phyloP scores from a whole-genome alignment of 352 stramenopile genomes.

The Pythium sp. region DNA sequence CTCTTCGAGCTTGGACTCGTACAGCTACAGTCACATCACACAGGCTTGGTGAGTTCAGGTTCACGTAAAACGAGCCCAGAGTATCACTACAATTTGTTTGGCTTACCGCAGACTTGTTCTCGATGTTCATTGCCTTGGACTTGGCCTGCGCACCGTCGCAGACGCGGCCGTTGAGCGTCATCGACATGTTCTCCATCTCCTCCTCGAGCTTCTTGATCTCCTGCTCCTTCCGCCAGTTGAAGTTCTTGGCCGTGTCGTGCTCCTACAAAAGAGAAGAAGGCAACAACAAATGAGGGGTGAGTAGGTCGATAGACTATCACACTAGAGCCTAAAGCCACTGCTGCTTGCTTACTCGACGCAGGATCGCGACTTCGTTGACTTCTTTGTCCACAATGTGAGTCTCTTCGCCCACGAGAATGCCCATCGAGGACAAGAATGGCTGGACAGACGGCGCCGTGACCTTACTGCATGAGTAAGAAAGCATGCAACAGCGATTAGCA shows the following conservation, averaged over 20 bases:
- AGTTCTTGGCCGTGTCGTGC: constrained; percentile 60
- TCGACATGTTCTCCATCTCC: constrained; percentile 71
- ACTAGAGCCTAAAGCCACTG: neutral
- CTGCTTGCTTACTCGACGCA: constrained; percentile 42
- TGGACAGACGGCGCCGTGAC: constrained; percentile 66
- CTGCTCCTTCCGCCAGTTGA: constrained; percentile 64
- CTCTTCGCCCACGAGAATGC: constrained; percentile 70
- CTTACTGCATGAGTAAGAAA: constrained; percentile 29
- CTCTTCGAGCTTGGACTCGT: constrained; percentile 77
- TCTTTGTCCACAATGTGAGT: constrained; percentile 80
- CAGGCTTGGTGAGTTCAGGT: neutral
- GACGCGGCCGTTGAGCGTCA: constrained; percentile 62
- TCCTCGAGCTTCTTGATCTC: constrained; percentile 81
- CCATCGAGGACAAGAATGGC: constrained; percentile 70
- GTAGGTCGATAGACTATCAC: too few species aligned
- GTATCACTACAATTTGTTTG: neutral
- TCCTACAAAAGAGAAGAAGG: constrained; percentile 32
- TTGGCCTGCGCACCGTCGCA: constrained; percentile 57
- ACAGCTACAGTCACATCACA: constrained; percentile 35
- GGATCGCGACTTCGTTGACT: constrained; percentile 65
- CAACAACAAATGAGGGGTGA: neutral
- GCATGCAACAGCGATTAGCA: neutral
- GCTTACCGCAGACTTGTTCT: constrained; percentile 73
- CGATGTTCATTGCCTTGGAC: constrained; percentile 58
- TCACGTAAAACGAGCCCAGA: neutral